Base-by-base conservation (phyloP, 2,329 filamentous ascomycete genomes). In the Fusarium nygamai region DNA sequence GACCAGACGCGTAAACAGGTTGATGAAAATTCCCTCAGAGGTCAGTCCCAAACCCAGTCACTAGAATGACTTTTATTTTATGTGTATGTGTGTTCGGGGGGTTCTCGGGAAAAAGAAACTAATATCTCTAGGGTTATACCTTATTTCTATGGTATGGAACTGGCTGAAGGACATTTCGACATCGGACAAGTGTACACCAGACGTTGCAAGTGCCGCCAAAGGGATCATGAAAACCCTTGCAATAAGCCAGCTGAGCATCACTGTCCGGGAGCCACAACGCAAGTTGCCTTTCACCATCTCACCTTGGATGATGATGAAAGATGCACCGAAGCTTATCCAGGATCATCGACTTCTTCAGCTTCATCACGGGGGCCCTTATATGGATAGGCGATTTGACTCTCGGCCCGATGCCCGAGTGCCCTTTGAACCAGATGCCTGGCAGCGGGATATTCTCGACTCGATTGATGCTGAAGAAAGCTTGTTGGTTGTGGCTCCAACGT, bases 351-450 rank as follows among this genome's bases (percentile, higher is more conserved):
- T 72, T n/a, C 93, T 95, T 69, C 92, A 95, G 77, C 83, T 95
- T 17, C 81, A 88, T 12, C 85, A 93, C 78, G 92, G 90, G 51
- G 93, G 93, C 0, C 93, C 93, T 0, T 94, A 93, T 77, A 87
- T 95, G 81, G 92, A 95, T 75, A 87, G 93, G n/a, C 91, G 88
- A 73, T 92, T 95, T 76, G 92, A 93, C 76, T 91, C 92, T 0
- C 85, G 84, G 14, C 87, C 90, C 0, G 93, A 96, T 78, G 71
- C 85, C 22, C 88, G 93, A 67, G 92, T 94, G 1, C 81, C 84
- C 4, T 96, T 96, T 78, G 83, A 91, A 8, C 93, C 93, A 3
- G 93, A 96, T 83, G 89, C 88, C 8, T 96, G 93, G 93, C 93
- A 96, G 81, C 85, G 92, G 63, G 85, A 89, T 38, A 93, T 95